Percentiles rank a stretch among this genome's conserved stretches.
Conservation (phyloP, 179 eudicot species). For the Beta lomatogona region DNA sequence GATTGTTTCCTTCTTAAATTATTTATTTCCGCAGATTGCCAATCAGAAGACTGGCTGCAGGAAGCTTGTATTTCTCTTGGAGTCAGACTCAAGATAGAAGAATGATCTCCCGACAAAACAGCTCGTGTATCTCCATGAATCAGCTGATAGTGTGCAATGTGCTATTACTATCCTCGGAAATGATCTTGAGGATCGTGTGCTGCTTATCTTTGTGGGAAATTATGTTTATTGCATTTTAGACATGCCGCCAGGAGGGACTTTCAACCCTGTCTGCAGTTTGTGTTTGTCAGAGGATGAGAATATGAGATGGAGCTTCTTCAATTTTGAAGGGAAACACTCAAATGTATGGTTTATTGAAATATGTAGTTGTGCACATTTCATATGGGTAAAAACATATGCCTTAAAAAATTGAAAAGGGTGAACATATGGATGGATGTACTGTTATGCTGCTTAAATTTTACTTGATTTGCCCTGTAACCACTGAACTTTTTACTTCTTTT, state of each 20-base stretch:
- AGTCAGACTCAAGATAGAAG: not conserved
- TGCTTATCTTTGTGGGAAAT: not conserved
- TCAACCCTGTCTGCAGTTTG: not conserved
- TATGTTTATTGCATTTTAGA: not conserved
- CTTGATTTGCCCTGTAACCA: too few species aligned
- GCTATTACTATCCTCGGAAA: not conserved
- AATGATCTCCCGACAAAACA: not conserved
- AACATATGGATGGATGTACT: too few species aligned
- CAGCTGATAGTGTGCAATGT: too few species aligned
- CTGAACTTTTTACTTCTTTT: too few species aligned
- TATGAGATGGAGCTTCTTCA: not conserved
- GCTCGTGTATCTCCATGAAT: too few species aligned
- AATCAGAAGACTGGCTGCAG: not conserved
- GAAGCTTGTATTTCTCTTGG: not conserved
- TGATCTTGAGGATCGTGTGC: not conserved
- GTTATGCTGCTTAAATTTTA: too few species aligned
- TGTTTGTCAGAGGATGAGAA: slow-evolving; percentile 2
- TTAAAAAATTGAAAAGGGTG: too few species aligned
- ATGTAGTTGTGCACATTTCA: too few species aligned
- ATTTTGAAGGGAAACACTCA: not conserved
- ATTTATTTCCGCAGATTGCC: not conserved
- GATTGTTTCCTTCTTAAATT: too few species aligned
- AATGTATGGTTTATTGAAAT: not conserved
- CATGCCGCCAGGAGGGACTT: not conserved
- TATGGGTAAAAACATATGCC: too few species aligned